Conservation (phyloP, 768 basidiomycete species). For the Dacryopinax spathularia region DNA sequence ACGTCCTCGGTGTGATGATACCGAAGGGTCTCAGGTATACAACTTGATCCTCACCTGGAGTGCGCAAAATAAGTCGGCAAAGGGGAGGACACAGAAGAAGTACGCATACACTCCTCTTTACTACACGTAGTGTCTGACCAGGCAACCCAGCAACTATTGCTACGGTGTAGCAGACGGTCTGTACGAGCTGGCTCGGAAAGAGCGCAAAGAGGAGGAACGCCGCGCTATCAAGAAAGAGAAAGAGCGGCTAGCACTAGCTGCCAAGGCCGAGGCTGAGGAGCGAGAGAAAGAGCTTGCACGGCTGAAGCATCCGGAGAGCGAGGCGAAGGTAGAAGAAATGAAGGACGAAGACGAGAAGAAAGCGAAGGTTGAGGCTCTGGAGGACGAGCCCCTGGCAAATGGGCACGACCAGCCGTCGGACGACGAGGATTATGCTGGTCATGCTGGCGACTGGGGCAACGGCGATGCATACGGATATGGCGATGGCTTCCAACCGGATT, state of each 20-base stretch:
- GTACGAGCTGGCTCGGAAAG: constrained; percentile 14
- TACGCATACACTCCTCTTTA: constrained; percentile 3
- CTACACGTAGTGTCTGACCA: neutral
- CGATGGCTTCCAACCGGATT: constrained; percentile 8
- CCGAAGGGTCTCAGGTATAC: constrained; percentile 13
- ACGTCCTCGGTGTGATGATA: neutral
- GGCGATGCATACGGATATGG: neutral
- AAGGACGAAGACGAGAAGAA: constrained; percentile 9
- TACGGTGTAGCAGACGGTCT: constrained; percentile 15
- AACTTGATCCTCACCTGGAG: constrained; percentile 21
- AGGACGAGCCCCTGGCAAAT: constrained; percentile 2
- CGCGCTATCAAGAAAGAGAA: constrained; percentile 15
- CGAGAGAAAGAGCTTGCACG: constrained; percentile 14
- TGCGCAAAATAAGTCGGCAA: constrained; percentile 5
- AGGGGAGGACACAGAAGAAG: constrained; percentile 14
- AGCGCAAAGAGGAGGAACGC: constrained; percentile 15
- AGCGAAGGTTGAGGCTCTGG: constrained; percentile 14
- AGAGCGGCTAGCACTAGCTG: constrained; percentile 13
- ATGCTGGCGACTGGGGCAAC: constrained; percentile 4
- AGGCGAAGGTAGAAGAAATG: constrained; percentile 6
- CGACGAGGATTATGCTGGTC: neutral
- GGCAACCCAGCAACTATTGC: constrained; percentile 13
- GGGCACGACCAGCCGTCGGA: neutral
- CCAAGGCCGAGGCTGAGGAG: constrained; percentile 17
- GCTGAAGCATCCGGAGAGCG: constrained; percentile 5